A percentile compares a stretch with the other conserved stretches of the same genome.
Conservation (phyloP, 108 stramenopile species). For the Cyclotella baltica region DNA sequence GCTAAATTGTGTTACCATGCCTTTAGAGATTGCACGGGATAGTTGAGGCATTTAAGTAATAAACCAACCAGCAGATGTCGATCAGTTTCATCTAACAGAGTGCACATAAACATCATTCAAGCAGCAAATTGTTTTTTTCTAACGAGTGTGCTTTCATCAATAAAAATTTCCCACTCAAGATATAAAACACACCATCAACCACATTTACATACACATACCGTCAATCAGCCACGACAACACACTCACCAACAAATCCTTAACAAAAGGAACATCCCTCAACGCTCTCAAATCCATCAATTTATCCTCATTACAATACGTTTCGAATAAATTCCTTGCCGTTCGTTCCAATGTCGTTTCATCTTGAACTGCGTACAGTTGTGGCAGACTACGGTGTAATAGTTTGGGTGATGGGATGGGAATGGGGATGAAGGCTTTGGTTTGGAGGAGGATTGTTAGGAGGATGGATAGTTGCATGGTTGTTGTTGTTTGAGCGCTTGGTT, state of each 20-base stretch:
- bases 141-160: too few relatives aligned
- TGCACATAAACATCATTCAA: background rate
- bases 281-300: conserved; percentile 58
- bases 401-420: background rate
- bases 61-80: background rate
- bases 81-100: background rate
- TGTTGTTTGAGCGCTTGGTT: too few relatives aligned
- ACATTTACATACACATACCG: background rate
- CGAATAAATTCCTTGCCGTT: conserved; percentile 56
- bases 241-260: conserved; percentile 73
- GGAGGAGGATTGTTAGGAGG: background rate
- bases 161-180: background rate
- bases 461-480: background rate
- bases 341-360: conserved; percentile 18
- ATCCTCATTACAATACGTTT: conserved; percentile 60
- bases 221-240: too few relatives aligned
- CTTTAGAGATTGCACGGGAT: too few relatives aligned
- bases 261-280: conserved; percentile 56
- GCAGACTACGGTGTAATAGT: background rate
- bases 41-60: too few relatives aligned
- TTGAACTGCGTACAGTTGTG: background rate
- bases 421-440: background rate
- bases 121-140: too few relatives aligned
- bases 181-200: background rate
- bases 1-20: background rate